Evolutionary conservation across 2,329 filamentous ascomycete species (phyloP), one percentile per base, ranked within the genome.

Genomic region (Hymenoscyphus scutula): DNA sequence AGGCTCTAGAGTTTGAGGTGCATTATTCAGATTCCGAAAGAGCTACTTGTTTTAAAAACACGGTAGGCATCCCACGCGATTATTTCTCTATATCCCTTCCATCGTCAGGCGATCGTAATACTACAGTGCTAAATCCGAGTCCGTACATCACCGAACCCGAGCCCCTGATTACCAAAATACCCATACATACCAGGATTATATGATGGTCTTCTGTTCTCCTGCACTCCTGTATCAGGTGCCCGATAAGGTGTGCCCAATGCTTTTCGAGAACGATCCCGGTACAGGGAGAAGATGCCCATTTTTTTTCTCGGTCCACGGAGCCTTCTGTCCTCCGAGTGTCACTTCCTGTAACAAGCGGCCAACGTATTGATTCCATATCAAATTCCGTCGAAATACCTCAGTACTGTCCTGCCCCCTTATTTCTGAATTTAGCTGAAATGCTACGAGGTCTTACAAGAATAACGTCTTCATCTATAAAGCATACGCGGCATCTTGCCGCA

Each of bases 201-300:
- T 51, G 45, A 51, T 51, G 19, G 45, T 13, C 45, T 13, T 51
- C 34, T 37, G 13, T 13, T 5, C 34, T 37, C 34, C 34, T 51
- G 13, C 34, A 15, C 34, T 37, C 34, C 34, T 51, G 4, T 25
- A 13, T 23, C 45, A 51, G 45, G 45, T 51, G 23, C 11, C 11
- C 45, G 45, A 51, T 51, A 25, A 25, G 45, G 45, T 51, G 45
- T 51, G 45, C 45, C 19, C 45, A 51, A 25, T 23, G 45, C 45
- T 51, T 51, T 25, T 13, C 10, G 23, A 51, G 19, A 10, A 23
- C 11, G 13, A 37, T 23, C 45, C 45, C 19, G 45, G 45, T 51
- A 25, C 19, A 51, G 23, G 45, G 45, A 51, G 5, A 25, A 51
- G 10, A 13, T 23, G 45, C 15, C 19, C 5, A 17, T 11, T 51